phyloP scores from a whole-genome alignment of 1,284 basidiomycete genomes.

The Leccinum subrobustum region DNA sequence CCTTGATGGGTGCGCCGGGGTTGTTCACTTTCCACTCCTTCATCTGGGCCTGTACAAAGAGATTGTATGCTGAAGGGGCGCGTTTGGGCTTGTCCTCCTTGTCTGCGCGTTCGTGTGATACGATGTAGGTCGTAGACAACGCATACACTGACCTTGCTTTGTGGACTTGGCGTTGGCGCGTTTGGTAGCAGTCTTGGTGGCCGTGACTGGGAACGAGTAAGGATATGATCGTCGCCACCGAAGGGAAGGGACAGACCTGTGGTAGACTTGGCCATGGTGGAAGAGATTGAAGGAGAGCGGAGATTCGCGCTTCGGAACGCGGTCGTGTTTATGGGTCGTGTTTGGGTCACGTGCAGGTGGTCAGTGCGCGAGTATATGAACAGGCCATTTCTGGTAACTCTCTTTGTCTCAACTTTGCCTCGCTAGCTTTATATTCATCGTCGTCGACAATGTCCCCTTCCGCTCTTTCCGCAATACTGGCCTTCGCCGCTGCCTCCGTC shows the following conservation, averaged over 20 bases:
- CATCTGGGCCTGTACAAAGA: conserved; percentile 52
- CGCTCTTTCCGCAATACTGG: conserved; percentile 45
- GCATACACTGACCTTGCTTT: conserved; percentile 27
- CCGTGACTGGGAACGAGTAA: conserved; percentile 37
- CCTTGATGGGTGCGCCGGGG: conserved; percentile 46
- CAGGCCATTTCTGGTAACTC: background rate
- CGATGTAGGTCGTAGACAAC: background rate
- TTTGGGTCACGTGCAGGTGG: conserved; percentile 36
- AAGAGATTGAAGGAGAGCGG: conserved; percentile 9
- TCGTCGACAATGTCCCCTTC: conserved; percentile 35
- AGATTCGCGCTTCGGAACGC: background rate
- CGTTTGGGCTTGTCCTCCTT: conserved; percentile 50
- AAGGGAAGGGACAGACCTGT: conserved; percentile 29
- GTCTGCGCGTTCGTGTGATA: conserved; percentile 20
- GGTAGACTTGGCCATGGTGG: conserved; percentile 37
- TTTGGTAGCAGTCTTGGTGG: conserved; percentile 53
- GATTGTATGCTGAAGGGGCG: conserved; percentile 52
- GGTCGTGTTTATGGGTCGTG: conserved; percentile 24
- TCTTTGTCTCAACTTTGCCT: too few relatives aligned
- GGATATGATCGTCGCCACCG: background rate
- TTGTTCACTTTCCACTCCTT: conserved; percentile 53
- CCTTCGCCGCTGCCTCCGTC: conserved; percentile 34
- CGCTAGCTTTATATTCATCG: background rate
- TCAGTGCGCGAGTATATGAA: conserved; percentile 35
- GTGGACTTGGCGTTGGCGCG: conserved; percentile 43